Conservation (phyloP, 331 rosid species). For the Quercus tomentella region DNA sequence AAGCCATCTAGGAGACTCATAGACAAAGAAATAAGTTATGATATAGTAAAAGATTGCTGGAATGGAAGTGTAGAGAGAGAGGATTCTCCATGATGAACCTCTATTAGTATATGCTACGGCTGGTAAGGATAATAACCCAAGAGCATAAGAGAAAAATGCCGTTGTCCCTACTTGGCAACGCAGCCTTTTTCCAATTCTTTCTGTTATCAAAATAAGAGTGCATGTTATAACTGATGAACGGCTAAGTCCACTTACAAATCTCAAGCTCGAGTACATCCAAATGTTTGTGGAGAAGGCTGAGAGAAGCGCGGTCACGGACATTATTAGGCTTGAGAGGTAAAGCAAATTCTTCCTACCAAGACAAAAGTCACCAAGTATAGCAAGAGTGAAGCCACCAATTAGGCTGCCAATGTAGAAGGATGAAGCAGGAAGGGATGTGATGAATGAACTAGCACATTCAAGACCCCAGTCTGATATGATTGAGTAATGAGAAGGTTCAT, state of each 20-base stretch:
- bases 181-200: slow-evolving; percentile 16
- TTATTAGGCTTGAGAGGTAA: slow-evolving; percentile 1
- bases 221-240: slow-evolving; percentile 8
- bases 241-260: slow-evolving; percentile 13
- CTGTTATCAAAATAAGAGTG: slow-evolving; percentile 2
- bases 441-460: slow-evolving; percentile 16
- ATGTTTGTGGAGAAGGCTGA: slow-evolving; percentile 7
- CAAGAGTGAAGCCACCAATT: background rate
- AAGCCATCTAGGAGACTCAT: slow-evolving; percentile 28
- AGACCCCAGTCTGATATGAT: slow-evolving; percentile 20
- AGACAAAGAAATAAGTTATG: slow-evolving; percentile 4
- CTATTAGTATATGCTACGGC: slow-evolving; percentile 16
- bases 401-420: slow-evolving; percentile 13
- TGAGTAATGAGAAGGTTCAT: slow-evolving; percentile 8
- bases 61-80: slow-evolving; percentile 14
- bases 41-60: slow-evolving; percentile 4
- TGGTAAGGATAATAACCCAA: slow-evolving; percentile 24
- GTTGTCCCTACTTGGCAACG: slow-evolving; percentile 10
- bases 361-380: slow-evolving; percentile 11
- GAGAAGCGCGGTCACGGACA: slow-evolving; percentile 9
- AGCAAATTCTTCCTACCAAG: slow-evolving; percentile 24
- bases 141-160: background rate
- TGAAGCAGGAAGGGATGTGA: slow-evolving; percentile 21
- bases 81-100: slow-evolving; percentile 19
- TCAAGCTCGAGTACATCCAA: slow-evolving; percentile 22